A percentile compares a stretch with the other conserved stretches of the same genome.
phyloP scores from a whole-genome alignment of 306 rosid species.

The Fagus sylvatica region DNA sequence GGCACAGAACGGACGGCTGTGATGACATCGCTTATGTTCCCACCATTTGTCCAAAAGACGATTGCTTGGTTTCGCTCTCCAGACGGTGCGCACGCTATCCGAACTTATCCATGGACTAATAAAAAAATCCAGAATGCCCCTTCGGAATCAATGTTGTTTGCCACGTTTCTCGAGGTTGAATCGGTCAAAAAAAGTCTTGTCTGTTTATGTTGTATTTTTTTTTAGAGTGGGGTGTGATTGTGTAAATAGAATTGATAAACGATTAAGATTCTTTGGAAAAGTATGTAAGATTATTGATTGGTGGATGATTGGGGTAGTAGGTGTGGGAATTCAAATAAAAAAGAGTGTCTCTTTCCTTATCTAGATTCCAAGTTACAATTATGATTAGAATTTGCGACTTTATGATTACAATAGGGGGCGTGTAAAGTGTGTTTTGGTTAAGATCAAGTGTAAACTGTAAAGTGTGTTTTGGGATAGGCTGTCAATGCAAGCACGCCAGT shows the following conservation, averaged over 20 bases:
- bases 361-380: too few relatives aligned
- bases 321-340: conserved; percentile 32
- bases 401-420: neutral
- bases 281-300: conserved; percentile 33
- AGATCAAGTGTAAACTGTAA: neutral
- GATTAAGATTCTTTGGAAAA: conserved; percentile 26
- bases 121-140: conserved; percentile 12
- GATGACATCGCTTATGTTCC: conserved; percentile 79
- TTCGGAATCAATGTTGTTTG: neutral
- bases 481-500: neutral
- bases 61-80: conserved; percentile 63
- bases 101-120: conserved; percentile 7
- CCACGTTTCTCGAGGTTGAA: conserved; percentile 10
- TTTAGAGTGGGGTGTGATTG: neutral
- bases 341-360: neutral
- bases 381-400: too few relatives aligned
- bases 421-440: neutral
- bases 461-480: neutral
- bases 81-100: conserved; percentile 58
- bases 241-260: neutral
- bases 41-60: conserved; percentile 85
- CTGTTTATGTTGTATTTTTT: neutral
- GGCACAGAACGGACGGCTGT: conserved; percentile 78
- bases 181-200: neutral
- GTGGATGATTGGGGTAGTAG: conserved; percentile 40